Percentiles rank a stretch among this genome's conserved stretches.
Evolutionary conservation across 2,329 filamentous ascomycete genomes (phyloP).

Genomic region (Diaporthe velutina): DNA sequence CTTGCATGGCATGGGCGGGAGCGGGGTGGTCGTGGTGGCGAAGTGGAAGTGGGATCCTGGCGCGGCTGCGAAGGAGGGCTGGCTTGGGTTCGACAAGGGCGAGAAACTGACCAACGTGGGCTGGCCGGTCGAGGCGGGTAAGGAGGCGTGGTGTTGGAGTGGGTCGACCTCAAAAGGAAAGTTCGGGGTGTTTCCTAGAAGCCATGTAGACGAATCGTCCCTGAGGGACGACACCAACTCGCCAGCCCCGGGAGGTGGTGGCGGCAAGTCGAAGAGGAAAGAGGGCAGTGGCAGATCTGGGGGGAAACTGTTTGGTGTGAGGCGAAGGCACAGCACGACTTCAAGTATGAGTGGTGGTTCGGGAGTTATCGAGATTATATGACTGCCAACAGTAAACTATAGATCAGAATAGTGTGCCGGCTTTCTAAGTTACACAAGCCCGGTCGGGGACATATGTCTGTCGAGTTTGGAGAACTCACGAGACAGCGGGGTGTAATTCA

Average conservation of each 20-base stretch:
- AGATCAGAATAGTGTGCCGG: neutral
- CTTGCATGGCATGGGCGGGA: conserved; percentile 60
- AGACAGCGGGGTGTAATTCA: neutral
- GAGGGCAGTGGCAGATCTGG: conserved; percentile 27
- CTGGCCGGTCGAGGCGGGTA: conserved; percentile 48
- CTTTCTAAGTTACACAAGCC: neutral
- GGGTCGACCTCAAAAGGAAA: conserved; percentile 52
- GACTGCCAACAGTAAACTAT: neutral
- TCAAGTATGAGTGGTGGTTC: conserved; percentile 24
- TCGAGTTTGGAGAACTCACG: neutral
- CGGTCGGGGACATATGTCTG: too few relatives aligned
- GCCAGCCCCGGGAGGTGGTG: neutral
- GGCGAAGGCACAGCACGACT: conserved; percentile 26
- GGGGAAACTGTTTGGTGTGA: conserved; percentile 31
- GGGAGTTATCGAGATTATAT: conserved; percentile 19
- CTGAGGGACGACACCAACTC: conserved; percentile 24
- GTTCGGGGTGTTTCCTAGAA: conserved; percentile 50
- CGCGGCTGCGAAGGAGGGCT: conserved; percentile 56
- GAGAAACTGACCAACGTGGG: conserved; percentile 76
- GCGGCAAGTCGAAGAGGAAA: conserved; percentile 24
- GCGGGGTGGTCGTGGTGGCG: conserved; percentile 61
- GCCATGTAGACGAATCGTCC: conserved; percentile 29
- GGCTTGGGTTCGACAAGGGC: conserved; percentile 75
- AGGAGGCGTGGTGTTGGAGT: conserved; percentile 53
- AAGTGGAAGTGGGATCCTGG: conserved; percentile 66